Evolutionary conservation across 2,329 filamentous ascomycete species (phyloP), one percentile per base, ranked within the genome.

Genomic region (Epichloe sylvatica): DNA sequence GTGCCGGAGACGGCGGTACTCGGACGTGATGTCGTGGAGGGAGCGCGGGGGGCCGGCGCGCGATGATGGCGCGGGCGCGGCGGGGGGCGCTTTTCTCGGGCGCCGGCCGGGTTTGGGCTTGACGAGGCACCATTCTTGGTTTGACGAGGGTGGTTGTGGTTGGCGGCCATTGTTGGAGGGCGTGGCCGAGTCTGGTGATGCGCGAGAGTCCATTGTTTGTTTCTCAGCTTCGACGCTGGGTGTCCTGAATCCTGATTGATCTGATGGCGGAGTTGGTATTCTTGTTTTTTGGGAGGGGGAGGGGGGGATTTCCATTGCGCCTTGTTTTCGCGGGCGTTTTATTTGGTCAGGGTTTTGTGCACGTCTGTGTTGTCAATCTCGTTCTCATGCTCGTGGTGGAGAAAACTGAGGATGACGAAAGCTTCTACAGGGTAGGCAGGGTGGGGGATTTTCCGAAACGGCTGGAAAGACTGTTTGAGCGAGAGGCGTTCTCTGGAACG

Each of bases 11-110:
- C 47, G 52, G 39, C 49, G 52, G 52, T 66, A 64, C 40, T 67
- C 64, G 44, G 54, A 50, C 25, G 56, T 53, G 23, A 68, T 59
- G 9, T 62, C 63, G 9, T 54, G 43, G 5, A 57, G 54, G 23
- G 59, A 52, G 30, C 55, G 53, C 30, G 55, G 50, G 44, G 45
- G 50, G 2, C 36, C 47, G 25, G 36, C n/a, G 15, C 11, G 49
- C 5, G n/a, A 36, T n/a, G 33, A 17, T 5, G 34, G 47, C 45
- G 15, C 33, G 7, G 17, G 11, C 53, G 8, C n/a, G 1, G 39
- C 34, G 49, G 30, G 36, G 45, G 39, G 23, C 0, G 23, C 40
- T 46, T 49, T 46, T 41, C 54, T 46, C 50, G 51, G 23, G 53
- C 23, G 49, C 19, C 40, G 41, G 19, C 45, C 35, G 7, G 46